These are phyloP conservation scores for Carex cristatella DNA, from an alignment of 176 grass and related monocot species.

Conservation along the genomic window DNA sequence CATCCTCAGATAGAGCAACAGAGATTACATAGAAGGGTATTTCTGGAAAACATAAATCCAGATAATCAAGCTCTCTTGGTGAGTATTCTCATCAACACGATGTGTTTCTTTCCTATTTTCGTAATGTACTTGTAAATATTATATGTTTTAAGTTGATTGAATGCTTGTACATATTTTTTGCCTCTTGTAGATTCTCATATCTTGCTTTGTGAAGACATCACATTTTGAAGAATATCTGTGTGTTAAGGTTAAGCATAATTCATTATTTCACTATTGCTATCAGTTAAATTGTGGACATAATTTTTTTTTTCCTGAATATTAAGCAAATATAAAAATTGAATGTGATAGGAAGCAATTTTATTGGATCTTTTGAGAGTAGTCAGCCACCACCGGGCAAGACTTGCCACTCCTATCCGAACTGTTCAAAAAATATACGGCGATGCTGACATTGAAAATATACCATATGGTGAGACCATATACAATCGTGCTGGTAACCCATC, in stretches of 20 bases:
- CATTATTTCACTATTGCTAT: not conserved
- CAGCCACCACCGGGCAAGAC: conserved; percentile 90
- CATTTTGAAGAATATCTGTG: conserved; percentile 87
- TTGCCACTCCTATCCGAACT: conserved; percentile 95
- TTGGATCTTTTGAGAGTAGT: conserved; percentile 97
- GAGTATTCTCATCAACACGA: conserved; percentile 30
- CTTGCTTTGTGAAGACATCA: conserved; percentile 95
- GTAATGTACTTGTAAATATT: not conserved
- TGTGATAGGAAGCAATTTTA: conserved; percentile 78
- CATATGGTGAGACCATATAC: conserved; percentile 74
- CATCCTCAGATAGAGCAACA: conserved; percentile 91
- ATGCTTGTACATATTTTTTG: conserved; percentile 20
- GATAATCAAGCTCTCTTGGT: conserved; percentile 96
- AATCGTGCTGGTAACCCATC: conserved; percentile 31
- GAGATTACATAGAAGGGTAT: conserved; percentile 88
- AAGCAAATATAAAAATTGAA: not conserved
- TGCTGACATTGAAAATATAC: conserved; percentile 82
- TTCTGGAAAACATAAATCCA: conserved; percentile 89
- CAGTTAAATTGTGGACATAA: not conserved
- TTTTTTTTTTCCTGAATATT: not conserved
- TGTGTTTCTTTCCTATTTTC: conserved; percentile 4
- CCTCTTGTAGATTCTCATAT: conserved; percentile 66
- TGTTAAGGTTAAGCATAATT: conserved; percentile 63
- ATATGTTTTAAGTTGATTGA: conserved; percentile 17
- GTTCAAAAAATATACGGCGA: conserved; percentile 97